Base-by-base conservation (phyloP, 78 protist genomes). In the Speleostelium caveatum region DNA sequence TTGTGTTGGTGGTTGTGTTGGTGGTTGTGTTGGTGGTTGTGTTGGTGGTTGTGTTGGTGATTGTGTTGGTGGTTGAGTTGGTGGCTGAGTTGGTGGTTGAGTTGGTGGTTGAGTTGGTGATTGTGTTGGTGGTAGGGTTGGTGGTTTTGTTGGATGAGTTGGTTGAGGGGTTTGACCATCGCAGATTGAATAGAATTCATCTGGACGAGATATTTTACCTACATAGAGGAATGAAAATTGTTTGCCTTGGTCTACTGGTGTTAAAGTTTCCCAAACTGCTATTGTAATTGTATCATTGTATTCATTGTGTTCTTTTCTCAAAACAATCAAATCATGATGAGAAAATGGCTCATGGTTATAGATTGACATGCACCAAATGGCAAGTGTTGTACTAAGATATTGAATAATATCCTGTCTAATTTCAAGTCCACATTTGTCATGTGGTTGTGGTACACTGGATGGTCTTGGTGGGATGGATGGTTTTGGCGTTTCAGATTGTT, bases 381-480 rank as follows among this genome's bases (percentile, higher is more conserved):
- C 76, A 28, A 69, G 28, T 24, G 51, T 24, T 2, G 6, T 19
- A 2, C 41, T 53, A 10, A 69, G 5, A 45, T 38, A 14, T 19
- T 45, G 39, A 3, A 69, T 19, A 26, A 69, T 45, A 2, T 26
- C 30, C 28, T 69, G 76, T 49, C 30, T 45, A n/a, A 69, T 17
- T 45, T 69, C 76, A 30, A 69, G 12, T 24, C 76, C 76, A 69
- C 76, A 69, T 45, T 49, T 53, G 28, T 69, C 73, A 38, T 68
- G 36, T 16, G 75, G 39, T 41, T 45, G n/a, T 21, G 78, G 39
- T 22, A n/a, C 16, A 2, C 21, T 32, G 14, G 63, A 28, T 0
- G 6, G 35, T 22, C 28, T 22, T 26, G 59, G 22, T 0, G 60
- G n/a, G n/a, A n/a, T n/a, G n/a, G n/a, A n/a, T n/a, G n/a, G n/a